Percentiles rank a stretch among this genome's conserved stretches.
Evolutionary conservation across 176 grass and related monocot species (phyloP).

Genomic region (Pharus latifolius): DNA sequence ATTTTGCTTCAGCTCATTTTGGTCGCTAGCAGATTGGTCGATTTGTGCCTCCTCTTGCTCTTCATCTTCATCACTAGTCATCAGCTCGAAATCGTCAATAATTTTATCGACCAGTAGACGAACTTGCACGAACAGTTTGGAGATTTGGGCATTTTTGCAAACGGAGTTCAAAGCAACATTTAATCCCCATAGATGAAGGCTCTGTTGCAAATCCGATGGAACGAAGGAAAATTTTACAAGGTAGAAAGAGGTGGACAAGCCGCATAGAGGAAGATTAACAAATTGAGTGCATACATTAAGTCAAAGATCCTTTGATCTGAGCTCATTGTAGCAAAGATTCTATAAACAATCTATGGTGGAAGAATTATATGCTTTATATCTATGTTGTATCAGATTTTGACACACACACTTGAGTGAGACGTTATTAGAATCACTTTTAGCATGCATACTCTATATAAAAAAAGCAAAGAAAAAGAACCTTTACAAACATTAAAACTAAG

Average conservation of each 20-base stretch:
- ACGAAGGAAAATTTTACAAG: not conserved
- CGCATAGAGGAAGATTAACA: not conserved
- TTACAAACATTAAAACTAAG: too few relatives aligned
- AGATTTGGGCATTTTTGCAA: not conserved
- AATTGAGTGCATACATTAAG: conserved; percentile 40
- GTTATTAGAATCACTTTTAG: too few relatives aligned
- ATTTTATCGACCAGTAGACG: too few relatives aligned
- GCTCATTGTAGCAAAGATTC: conserved; percentile 55
- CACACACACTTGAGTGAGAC: too few relatives aligned
- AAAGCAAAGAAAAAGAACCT: too few relatives aligned
- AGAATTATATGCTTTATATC: conserved; percentile 62
- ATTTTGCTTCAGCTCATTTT: too few relatives aligned
- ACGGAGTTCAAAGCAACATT: conserved; percentile 49
- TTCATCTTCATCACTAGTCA: too few relatives aligned
- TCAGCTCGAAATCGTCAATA: too few relatives aligned
- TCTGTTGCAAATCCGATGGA: conserved; percentile 42
- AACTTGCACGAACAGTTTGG: too few relatives aligned
- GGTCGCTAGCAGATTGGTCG: too few relatives aligned
- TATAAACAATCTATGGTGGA: conserved; percentile 61
- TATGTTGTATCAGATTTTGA: conserved; percentile 61
- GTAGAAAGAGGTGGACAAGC: not conserved
- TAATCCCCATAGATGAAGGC: conserved; percentile 32
- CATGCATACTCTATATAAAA: too few relatives aligned
- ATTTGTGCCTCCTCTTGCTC: too few relatives aligned
- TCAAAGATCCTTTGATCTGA: conserved; percentile 34